phyloP scores from a whole-genome alignment of 139 green algal species.

The Ettlia oleoabundans region DNA sequence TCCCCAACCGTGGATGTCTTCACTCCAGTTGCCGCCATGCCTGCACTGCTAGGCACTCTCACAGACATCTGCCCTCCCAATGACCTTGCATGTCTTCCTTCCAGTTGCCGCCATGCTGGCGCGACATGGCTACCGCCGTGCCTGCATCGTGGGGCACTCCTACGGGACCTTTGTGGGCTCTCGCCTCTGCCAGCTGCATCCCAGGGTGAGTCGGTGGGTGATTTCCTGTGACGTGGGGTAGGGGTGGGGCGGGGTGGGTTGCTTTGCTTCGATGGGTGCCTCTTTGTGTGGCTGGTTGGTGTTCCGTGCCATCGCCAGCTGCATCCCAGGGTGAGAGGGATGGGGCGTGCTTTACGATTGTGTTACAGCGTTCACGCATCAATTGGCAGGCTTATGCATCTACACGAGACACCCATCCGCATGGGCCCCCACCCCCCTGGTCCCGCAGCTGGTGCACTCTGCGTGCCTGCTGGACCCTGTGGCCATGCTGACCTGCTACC shows the following conservation, averaged over 20 bases:
- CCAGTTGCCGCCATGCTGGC: conserved; percentile 32
- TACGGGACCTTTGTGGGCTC: conserved; percentile 65
- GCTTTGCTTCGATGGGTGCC: neutral
- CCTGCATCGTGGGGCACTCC: conserved; percentile 51
- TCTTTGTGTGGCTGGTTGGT: no score
- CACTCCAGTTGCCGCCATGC: no score
- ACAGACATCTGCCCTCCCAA: no score
- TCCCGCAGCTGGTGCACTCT: conserved; percentile 36
- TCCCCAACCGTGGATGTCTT: no score
- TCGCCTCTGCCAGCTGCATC: conserved; percentile 49
- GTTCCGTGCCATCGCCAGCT: conserved; percentile 54
- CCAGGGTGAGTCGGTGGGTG: neutral
- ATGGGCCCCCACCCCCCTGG: neutral
- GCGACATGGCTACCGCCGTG: conserved; percentile 30
- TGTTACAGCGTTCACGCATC: neutral
- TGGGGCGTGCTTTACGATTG: no score
- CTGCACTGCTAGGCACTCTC: no score
- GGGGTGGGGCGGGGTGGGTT: neutral
- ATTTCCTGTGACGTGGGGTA: neutral
- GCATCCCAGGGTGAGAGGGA: conserved; percentile 9
- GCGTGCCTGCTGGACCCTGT: conserved; percentile 61
- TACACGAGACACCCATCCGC: no score
- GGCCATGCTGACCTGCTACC: conserved; percentile 60
- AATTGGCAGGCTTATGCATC: neutral
- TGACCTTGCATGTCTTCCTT: no score